Evolutionary conservation across 2,329 filamentous ascomycete species (phyloP).

Genomic region (Tolypocladium sp.): DNA sequence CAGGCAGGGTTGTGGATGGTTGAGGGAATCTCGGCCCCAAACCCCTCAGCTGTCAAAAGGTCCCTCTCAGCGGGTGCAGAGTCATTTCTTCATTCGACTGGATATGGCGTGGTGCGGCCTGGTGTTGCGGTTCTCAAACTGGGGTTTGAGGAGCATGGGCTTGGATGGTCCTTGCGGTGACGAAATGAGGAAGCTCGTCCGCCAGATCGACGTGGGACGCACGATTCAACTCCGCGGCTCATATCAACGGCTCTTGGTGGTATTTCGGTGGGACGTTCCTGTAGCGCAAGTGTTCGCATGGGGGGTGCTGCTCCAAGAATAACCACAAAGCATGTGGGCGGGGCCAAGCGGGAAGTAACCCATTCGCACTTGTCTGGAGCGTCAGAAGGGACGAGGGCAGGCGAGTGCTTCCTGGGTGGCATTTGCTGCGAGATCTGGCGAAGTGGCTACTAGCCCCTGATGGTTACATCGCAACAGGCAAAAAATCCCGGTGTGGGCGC

Average conservation of each 20-base stretch:
- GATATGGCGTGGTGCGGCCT: background rate
- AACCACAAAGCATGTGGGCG: constrained; percentile 6
- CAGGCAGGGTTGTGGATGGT: background rate
- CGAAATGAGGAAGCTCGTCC: constrained; percentile 1
- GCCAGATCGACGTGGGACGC: background rate
- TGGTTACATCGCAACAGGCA: constrained; percentile 15
- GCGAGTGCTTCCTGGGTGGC: constrained; percentile 2
- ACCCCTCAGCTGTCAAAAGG: constrained; percentile 1
- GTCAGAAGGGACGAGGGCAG: constrained; percentile 3
- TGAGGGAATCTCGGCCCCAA: constrained; percentile 1
- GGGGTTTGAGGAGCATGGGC: background rate
- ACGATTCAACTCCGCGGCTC: background rate
- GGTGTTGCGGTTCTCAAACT: background rate
- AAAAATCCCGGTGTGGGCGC: constrained; percentile 10
- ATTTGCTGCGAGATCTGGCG: constrained; percentile 9
- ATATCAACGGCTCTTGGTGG: background rate
- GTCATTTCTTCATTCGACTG: background rate
- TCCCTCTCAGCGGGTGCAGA: background rate
- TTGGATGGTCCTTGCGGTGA: background rate
- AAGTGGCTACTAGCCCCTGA: constrained; percentile 9
- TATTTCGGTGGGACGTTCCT: constrained; percentile 3
- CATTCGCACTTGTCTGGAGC: constrained; percentile 6
- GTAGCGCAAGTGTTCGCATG: background rate
- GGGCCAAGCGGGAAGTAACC: constrained; percentile 14
- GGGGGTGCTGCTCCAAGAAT: constrained; percentile 3